phyloP scores from a whole-genome alignment of 768 basidiomycete genomes.

The Mycena venus region DNA sequence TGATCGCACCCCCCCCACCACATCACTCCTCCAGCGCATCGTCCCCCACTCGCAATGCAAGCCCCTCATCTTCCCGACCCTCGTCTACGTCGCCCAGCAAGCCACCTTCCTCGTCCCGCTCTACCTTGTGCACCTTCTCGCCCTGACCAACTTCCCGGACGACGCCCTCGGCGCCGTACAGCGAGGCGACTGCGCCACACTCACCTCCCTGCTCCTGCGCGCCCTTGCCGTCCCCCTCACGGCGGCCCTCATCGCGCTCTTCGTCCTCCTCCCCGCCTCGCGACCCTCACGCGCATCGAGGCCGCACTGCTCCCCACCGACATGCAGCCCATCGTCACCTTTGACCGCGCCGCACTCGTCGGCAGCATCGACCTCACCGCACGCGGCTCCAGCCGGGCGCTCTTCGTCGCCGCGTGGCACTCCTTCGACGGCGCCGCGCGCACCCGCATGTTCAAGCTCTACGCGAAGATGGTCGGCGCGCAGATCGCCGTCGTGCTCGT shows the following conservation, averaged over 20 bases:
- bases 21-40: background rate
- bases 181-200: background rate
- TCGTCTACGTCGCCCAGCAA: background rate
- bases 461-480: slow-evolving; percentile 6
- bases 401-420: slow-evolving; percentile 4
- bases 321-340: background rate
- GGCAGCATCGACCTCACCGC: background rate
- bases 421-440: slow-evolving; percentile 7
- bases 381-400: background rate
- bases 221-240: background rate
- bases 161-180: background rate
- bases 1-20: slow-evolving; percentile 2
- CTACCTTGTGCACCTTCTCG: background rate
- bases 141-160: background rate
- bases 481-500: background rate
- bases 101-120: slow-evolving; percentile 10
- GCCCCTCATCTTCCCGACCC: background rate
- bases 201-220: background rate
- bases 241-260: background rate
- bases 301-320: slow-evolving; percentile 7
- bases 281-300: no score
- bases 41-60: background rate
- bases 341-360: background rate
- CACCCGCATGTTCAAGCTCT: slow-evolving; percentile 8
- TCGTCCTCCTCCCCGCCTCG: background rate